These are phyloP conservation scores for Hibiscus syriacus DNA, from an alignment of 345 rosid species.

Conservation along the genomic window DNA sequence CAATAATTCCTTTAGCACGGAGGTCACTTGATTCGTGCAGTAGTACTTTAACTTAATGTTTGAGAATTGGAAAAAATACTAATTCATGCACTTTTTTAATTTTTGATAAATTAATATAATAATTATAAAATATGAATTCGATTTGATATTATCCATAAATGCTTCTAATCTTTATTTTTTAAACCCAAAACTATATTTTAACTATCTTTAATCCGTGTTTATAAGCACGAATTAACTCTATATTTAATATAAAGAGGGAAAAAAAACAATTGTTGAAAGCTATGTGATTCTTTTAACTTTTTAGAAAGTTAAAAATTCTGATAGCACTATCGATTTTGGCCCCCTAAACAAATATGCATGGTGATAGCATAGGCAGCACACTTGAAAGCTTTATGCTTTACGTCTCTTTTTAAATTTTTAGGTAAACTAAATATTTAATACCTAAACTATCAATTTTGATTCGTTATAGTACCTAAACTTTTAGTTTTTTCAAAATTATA, in stretches of 20 bases:
- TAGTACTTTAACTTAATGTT: too few relatives aligned
- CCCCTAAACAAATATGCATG: not conserved
- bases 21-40: too few relatives aligned
- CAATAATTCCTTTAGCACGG: too few relatives aligned
- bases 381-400: not conserved
- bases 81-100: not conserved
- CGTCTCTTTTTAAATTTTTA: not conserved
- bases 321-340: not conserved
- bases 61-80: too few relatives aligned
- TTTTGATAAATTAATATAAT: too few relatives aligned
- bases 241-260: not conserved
- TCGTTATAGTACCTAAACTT: too few relatives aligned
- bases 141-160: too few relatives aligned
- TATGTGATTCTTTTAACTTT: not conserved
- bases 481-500: too few relatives aligned
- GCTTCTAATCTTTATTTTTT: not conserved
- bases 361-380: conserved; percentile 4
- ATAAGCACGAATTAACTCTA: too few relatives aligned
- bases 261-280: not conserved
- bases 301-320: not conserved
- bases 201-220: not conserved
- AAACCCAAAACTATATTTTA: not conserved
- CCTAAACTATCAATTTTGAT: too few relatives aligned
- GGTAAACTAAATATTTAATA: too few relatives aligned
- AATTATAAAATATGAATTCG: too few relatives aligned